Percentiles rank a stretch among this genome's conserved stretches.
Evolutionary conservation across 2,329 filamentous ascomycete genomes (phyloP).

Genomic region (Plenodomus biglobosus): DNA sequence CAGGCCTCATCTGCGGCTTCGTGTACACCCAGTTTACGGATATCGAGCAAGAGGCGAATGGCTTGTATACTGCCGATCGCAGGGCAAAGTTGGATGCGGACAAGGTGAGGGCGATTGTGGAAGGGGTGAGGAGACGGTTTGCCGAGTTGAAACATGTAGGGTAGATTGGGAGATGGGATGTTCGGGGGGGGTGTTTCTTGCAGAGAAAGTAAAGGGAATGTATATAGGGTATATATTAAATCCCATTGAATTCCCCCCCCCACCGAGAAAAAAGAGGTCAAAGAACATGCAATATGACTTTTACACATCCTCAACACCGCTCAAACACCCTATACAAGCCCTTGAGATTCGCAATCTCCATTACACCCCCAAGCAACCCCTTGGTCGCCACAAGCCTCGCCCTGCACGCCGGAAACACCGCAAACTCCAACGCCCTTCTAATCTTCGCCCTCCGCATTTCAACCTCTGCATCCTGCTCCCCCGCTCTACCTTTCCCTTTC

Average conservation of each 20-base stretch:
- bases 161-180: no score
- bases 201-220: no score
- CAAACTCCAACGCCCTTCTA: slow-evolving; percentile 75
- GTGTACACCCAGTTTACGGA: slow-evolving; percentile 66
- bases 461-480: slow-evolving; percentile 47
- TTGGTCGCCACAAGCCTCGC: slow-evolving; percentile 79
- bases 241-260: no score
- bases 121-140: slow-evolving; percentile 43
- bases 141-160: no score
- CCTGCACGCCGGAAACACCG: slow-evolving; percentile 88
- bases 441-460: slow-evolving; percentile 65
- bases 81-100: slow-evolving; percentile 59
- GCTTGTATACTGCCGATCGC: slow-evolving; percentile 64
- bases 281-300: no score
- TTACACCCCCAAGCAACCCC: slow-evolving; percentile 70
- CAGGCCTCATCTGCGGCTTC: slow-evolving; percentile 61
- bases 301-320: slow-evolving; percentile 70
- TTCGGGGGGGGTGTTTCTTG: no score
- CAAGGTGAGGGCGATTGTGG: slow-evolving; percentile 60
- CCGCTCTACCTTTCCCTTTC: slow-evolving; percentile 22
- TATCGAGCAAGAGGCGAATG: slow-evolving; percentile 70
- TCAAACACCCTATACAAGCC: slow-evolving; percentile 95
- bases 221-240: neutral
- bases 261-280: no score
- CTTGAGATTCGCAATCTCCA: slow-evolving; percentile 90